Evolutionary conservation across 345 rosid genomes (phyloP), one percentile per base, ranked within the genome.

Genomic region (Salix dunnii): DNA sequence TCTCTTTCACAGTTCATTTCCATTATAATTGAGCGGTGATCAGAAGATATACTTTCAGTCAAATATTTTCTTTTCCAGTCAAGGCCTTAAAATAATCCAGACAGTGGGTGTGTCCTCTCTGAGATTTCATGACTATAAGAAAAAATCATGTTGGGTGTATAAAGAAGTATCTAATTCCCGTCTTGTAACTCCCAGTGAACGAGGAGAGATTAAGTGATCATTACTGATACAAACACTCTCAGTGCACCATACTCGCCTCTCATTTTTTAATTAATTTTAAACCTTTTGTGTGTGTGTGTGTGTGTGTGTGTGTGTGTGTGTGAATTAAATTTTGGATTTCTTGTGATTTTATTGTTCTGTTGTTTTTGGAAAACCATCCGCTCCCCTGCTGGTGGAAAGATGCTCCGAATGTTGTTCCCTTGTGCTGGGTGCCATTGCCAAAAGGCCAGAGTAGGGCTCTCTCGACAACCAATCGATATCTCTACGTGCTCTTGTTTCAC

Each of bases 191-290:
- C 86, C 83, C 80, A 36, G 46, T 79, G 74, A 79, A 75, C 55
- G 82, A 70, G 87, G 90, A 82, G 78, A 42, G 74, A 82, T 70
- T 70, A 71, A 81, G 78, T 77, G 20, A 64, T 62, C 62, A 35
- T 35, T 35, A 35, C 5, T 35, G 36, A 58, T 60, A 67, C 36
- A 58, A 38, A 23, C 49, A 38, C 67, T n/a, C n/a, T n/a, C n/a
- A n/a, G n/a, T n/a, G n/a, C n/a, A n/a, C n/a, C n/a, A n/a, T n/a
- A 73, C 51, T 7, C 66, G n/a, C 23, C 36, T 35, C 36, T 35
- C 36, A n/a, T 5, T 35, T 20, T 33, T 28, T 23, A 1, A 7
- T 8, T 35, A 14, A 60, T 49, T 60, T 30, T 72, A 21, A 35
- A 35, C 20, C 12, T 18, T 48, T 12, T 63, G n/a, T n/a, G n/a